Conservation (phyloP, 192 early-diverging fungal genomes). For the Backusella liffmaniae region DNA sequence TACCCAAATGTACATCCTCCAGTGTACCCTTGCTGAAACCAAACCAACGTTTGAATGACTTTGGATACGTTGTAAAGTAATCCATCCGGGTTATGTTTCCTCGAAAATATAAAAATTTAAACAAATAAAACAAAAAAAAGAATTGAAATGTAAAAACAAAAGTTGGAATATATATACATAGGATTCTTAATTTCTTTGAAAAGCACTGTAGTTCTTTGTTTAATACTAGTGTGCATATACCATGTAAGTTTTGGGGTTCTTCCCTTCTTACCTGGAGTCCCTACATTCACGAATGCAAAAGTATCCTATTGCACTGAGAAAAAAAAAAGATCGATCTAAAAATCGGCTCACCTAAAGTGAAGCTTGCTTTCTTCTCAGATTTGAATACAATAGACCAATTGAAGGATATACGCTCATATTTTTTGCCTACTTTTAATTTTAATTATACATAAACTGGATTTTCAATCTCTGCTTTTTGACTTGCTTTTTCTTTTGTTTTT, state of each 20-base stretch:
- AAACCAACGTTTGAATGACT: constrained; percentile 10
- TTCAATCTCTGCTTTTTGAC: not conserved
- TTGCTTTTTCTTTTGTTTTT: not conserved
- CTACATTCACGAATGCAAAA: not conserved
- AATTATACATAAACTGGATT: not conserved
- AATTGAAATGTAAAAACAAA: not conserved
- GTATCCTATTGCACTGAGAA: not conserved
- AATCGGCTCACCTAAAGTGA: not conserved
- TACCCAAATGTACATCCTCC: constrained; percentile 16
- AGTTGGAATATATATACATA: not conserved
- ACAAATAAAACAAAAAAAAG: not conserved
- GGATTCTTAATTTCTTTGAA: not conserved
- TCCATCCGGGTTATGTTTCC: not conserved
- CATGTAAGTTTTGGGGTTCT: not conserved
- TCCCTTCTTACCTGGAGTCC: not conserved
- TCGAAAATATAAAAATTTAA: not conserved
- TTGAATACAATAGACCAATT: not conserved
- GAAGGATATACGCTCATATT: not conserved
- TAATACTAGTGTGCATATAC: not conserved
- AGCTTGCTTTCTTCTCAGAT: not conserved
- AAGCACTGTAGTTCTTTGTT: not conserved
- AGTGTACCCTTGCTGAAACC: not conserved
- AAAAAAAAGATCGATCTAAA: constrained; percentile 5
- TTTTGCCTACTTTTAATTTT: not conserved
- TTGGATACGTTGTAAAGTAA: not conserved